A percentile compares a stretch with the other conserved stretches of the same genome.
Conservation (phyloP, 768 basidiomycete genomes). For the Amanita exitialis region DNA sequence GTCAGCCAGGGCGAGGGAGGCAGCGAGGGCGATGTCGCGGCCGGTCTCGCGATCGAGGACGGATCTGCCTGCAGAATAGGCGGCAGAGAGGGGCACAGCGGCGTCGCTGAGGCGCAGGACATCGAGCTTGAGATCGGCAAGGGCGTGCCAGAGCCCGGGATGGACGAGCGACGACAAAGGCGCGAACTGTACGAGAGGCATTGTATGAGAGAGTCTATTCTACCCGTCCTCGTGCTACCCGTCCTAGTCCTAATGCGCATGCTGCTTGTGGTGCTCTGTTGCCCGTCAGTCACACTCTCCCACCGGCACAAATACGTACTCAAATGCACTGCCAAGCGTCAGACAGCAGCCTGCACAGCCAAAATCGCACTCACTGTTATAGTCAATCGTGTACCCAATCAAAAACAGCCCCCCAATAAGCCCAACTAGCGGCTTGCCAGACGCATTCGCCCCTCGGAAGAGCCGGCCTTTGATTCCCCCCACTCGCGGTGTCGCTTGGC, state of each 20-base stretch:
- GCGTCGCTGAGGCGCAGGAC: conserved; percentile 75
- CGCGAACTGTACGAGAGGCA: conserved; percentile 76
- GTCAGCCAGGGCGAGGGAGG: conserved; percentile 51
- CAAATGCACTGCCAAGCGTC: conserved; percentile 56
- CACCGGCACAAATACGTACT: conserved; percentile 38
- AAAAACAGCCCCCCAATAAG: conserved; percentile 59
- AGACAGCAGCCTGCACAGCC: background rate
- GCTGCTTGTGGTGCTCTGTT: conserved; percentile 85
- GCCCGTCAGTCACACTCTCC: conserved; percentile 11
- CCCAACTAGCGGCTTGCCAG: conserved; percentile 54
- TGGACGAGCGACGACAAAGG: conserved; percentile 83
- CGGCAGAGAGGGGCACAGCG: conserved; percentile 49
- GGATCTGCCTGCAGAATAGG: conserved; percentile 61
- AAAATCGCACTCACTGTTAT: conserved; percentile 62
- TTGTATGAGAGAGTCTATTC: conserved; percentile 9
- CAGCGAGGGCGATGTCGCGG: conserved; percentile 60
- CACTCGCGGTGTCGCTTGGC: conserved; percentile 50
- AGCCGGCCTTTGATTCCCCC: conserved; percentile 71
- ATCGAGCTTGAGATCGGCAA: conserved; percentile 86
- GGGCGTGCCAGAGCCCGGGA: conserved; percentile 88
- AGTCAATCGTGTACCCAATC: conserved; percentile 82
- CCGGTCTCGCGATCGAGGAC: conserved; percentile 74
- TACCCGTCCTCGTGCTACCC: no score
- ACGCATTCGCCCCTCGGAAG: conserved; percentile 84
- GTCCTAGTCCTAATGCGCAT: conserved; percentile 48